Evolutionary conservation across 75 land plant species (phyloP).

Genomic region (Cryptomeria japonica): DNA sequence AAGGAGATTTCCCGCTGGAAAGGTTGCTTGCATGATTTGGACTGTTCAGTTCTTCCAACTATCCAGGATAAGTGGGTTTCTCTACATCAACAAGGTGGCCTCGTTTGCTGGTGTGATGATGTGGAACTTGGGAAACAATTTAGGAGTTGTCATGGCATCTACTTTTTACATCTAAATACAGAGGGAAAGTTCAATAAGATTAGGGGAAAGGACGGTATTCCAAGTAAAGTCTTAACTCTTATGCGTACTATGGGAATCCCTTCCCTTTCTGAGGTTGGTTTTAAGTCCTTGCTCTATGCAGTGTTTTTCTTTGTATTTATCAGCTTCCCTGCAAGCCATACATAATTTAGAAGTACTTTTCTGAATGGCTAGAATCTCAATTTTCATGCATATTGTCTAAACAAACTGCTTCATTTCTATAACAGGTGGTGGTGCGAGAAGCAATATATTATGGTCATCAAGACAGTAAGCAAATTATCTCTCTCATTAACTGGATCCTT

Average conservation of each 20-base stretch:
- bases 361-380: neutral
- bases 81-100: slow-evolving; percentile 54
- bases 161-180: slow-evolving; percentile 38
- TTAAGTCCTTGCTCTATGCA: neutral
- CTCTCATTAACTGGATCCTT: slow-evolving; percentile 69
- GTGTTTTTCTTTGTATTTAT: neutral
- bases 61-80: slow-evolving; percentile 83
- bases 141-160: slow-evolving; percentile 32
- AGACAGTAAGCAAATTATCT: slow-evolving; percentile 34
- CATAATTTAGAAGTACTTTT: neutral
- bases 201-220: slow-evolving; percentile 27
- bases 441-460: slow-evolving; percentile 64
- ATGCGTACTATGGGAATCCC: slow-evolving; percentile 61
- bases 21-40: slow-evolving; percentile 41
- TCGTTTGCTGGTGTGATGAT: slow-evolving; percentile 87
- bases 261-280: slow-evolving; percentile 72
- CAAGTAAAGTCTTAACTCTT: slow-evolving; percentile 28
- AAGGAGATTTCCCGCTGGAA: slow-evolving; percentile 60
- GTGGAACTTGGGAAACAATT: slow-evolving; percentile 57
- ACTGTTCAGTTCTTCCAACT: slow-evolving; percentile 72
- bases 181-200: slow-evolving; percentile 18
- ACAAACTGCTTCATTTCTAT: neutral
- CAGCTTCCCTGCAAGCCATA: neutral
- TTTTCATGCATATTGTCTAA: neutral
- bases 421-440: slow-evolving; percentile 81